phyloP scores from a whole-genome alignment of 2,329 filamentous ascomycete species.

The Ceratocystis variospora region DNA sequence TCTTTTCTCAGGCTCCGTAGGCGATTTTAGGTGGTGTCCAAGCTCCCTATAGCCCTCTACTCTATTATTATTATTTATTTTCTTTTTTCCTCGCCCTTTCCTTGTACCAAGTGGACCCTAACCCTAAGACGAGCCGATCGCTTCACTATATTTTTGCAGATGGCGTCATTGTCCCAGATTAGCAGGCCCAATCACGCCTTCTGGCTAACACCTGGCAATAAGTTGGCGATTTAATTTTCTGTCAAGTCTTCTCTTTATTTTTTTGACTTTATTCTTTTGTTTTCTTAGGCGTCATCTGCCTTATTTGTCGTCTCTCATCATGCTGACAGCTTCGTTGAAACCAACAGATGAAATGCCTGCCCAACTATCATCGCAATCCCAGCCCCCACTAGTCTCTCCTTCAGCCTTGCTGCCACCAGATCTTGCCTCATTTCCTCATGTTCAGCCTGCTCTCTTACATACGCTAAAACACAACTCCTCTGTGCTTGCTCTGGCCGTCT shows the following conservation, averaged over 20 bases:
- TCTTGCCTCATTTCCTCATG: slow-evolving; percentile 5
- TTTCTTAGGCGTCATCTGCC: neutral
- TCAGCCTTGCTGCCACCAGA: slow-evolving; percentile 3
- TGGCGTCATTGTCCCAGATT: slow-evolving; percentile 8
- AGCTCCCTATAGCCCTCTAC: neutral
- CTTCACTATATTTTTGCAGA: neutral
- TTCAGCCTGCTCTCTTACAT: slow-evolving; percentile 43
- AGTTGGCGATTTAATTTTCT: neutral
- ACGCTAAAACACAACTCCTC: slow-evolving; percentile 64
- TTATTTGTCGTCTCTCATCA: neutral
- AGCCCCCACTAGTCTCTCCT: neutral
- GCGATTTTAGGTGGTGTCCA: neutral
- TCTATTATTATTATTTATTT: neutral
- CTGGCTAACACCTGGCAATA: neutral
- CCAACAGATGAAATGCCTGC: neutral
- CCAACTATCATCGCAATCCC: slow-evolving; percentile 1
- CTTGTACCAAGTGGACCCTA: neutral
- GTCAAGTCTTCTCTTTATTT: neutral
- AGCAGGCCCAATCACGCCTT: neutral
- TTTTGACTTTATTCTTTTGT: neutral
- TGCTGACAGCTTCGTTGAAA: neutral
- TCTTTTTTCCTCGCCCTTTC: neutral
- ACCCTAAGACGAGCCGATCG: neutral
- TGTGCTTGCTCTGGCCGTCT: slow-evolving; percentile 70
- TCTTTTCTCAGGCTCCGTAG: neutral